These are phyloP conservation scores for Phanerochaete carnosa DNA, from an alignment of 768 basidiomycete species.

Conservation along the genomic window DNA sequence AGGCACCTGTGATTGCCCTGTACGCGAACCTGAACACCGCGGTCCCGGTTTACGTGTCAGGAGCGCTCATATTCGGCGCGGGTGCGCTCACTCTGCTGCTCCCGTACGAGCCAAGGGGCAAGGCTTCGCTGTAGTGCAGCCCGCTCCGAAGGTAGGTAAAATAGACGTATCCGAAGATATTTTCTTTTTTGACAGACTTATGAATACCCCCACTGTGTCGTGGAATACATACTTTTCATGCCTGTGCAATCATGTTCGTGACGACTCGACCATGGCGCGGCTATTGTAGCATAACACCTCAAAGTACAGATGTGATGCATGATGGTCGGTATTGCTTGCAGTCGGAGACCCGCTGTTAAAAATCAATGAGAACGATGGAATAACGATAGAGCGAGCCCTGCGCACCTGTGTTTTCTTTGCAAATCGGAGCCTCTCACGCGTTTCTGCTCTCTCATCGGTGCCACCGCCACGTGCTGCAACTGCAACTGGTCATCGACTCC, in stretches of 20 bases:
- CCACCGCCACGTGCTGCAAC: too few species aligned
- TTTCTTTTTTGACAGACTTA: neutral
- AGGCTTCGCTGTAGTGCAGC: constrained; percentile 59
- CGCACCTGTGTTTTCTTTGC: too few species aligned
- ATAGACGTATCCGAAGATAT: neutral
- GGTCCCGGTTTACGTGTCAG: constrained; percentile 71
- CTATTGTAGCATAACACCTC: too few species aligned
- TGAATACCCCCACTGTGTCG: neutral
- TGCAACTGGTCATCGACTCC: too few species aligned
- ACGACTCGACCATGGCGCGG: neutral
- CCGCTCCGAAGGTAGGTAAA: neutral
- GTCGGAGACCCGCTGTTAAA: too few species aligned
- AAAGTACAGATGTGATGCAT: neutral
- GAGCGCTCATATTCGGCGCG: constrained; percentile 57
- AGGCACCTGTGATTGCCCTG: constrained; percentile 73
- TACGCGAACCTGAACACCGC: constrained; percentile 62
- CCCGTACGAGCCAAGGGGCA: constrained; percentile 76
- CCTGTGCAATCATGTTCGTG: neutral
- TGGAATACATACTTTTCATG: neutral
- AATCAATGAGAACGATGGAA: too few species aligned
- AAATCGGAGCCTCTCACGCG: too few species aligned
- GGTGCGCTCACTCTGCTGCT: constrained; percentile 59
- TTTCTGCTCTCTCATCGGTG: too few species aligned
- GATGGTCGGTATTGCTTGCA: too few species aligned
- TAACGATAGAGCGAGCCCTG: too few species aligned